phyloP scores from a whole-genome alignment of 805 yeast genomes.

The Candida stauntonica region DNA sequence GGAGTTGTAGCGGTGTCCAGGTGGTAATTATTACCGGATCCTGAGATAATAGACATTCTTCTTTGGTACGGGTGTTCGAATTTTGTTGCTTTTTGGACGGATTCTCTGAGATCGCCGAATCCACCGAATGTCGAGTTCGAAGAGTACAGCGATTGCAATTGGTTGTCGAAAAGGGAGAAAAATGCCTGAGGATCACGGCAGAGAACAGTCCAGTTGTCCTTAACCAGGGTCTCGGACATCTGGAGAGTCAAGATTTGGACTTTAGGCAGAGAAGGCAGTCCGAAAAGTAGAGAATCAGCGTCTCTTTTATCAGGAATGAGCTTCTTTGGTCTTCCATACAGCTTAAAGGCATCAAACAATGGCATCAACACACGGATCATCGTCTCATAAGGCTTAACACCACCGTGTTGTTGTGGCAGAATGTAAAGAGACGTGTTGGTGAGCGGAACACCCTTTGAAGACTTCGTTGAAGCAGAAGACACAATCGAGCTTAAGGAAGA shows the following conservation, averaged over 20 bases:
- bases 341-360: conserved; percentile 60
- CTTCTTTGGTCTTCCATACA: conserved; percentile 71
- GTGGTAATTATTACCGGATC: background rate
- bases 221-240: conserved; percentile 10
- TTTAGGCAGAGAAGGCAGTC: conserved; percentile 69
- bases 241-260: conserved; percentile 44
- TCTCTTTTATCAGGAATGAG: conserved; percentile 55
- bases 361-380: conserved; percentile 69
- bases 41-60: conserved; percentile 7
- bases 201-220: conserved; percentile 17
- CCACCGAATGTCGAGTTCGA: conserved; percentile 9
- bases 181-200: background rate
- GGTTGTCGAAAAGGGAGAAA: conserved; percentile 5
- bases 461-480: conserved; percentile 10
- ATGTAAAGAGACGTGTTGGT: conserved; percentile 37
- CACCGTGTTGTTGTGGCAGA: conserved; percentile 69
- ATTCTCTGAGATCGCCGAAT: conserved; percentile 9
- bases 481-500: conserved; percentile 7
- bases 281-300: conserved; percentile 56
- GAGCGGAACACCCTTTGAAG: conserved; percentile 8
- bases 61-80: conserved; percentile 14
- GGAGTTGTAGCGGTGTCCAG: too few relatives aligned
- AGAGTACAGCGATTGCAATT: conserved; percentile 6
- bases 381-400: conserved; percentile 68
- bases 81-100: conserved; percentile 2